These are phyloP conservation scores for Trichopus zeylanicus DNA, from an alignment of 116 monocot genomes.

Conservation along the genomic window DNA sequence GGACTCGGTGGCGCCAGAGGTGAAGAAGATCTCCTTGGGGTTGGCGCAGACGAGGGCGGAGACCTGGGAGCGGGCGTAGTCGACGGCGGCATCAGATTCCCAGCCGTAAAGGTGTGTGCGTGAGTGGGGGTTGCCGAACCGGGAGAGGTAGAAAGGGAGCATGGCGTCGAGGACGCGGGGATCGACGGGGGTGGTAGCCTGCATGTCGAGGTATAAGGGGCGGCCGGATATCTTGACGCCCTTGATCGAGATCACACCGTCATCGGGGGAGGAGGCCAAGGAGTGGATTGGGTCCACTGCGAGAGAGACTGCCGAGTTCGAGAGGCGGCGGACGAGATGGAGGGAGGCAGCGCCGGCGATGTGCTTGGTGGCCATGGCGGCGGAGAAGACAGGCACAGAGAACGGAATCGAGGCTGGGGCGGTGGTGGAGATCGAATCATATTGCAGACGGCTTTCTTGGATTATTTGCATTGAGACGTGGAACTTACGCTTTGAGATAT, in stretches of 20 bases:
- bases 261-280: background rate
- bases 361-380: constrained; percentile 7
- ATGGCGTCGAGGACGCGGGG: constrained; percentile 91
- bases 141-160: constrained; percentile 83
- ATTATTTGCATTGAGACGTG: no score
- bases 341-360: background rate
- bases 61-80: constrained; percentile 64
- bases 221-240: constrained; percentile 74
- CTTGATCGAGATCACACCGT: constrained; percentile 44
- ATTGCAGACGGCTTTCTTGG: no score
- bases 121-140: constrained; percentile 95
- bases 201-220: constrained; percentile 94
- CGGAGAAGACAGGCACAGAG: background rate
- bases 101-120: constrained; percentile 94
- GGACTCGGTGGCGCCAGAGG: constrained; percentile 97
- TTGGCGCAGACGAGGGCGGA: constrained; percentile 57
- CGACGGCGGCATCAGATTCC: constrained; percentile 90
- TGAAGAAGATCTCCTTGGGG: constrained; percentile 92
- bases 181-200: constrained; percentile 87
- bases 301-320: constrained; percentile 6
- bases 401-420: background rate
- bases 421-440: background rate
- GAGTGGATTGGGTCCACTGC: background rate
- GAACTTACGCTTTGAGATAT: no score
- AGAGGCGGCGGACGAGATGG: background rate